Base-by-base conservation (phyloP, 2,329 filamentous ascomycete genomes). In the Westerdykella aurantiaca region DNA sequence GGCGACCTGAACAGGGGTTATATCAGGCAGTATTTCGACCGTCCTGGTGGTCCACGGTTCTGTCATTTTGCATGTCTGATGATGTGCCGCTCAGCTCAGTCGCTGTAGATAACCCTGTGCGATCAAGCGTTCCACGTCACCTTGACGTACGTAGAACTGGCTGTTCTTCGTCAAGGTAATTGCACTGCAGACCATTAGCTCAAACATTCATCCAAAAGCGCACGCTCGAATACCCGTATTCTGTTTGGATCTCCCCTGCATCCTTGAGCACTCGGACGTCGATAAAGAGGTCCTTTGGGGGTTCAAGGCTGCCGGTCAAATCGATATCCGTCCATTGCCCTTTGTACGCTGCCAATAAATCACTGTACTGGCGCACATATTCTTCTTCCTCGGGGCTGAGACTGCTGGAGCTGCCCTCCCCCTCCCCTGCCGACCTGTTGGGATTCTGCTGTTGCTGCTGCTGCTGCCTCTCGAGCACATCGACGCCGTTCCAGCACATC, bases 311-410 rank as follows among this genome's bases (percentile, higher is more conserved):
- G 25, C 93, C 93, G 2, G 93, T 96, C 43, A 98, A 73, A 68
- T 98, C 93, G 53, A 98, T 86, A 64, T 98, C 93, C 16, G 91
- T 97, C 91, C 91, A 98, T 60, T 95, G 89, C 1, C 93, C 93
- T 67, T 98, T 98, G 69, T 94, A 96, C 2, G 89, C 88, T n/a
- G 91, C 88, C 43, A 98, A 72, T 53, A 98, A 74, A 60, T 98
- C 90, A 52, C 85, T 84, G 63, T 96, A 98, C 60, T 90, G 85
- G 47, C 91, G 79, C 45, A 95, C 86, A 61, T 96, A 98, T 57
- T 97, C 93, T 67, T 96, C 90, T 67, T 98, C 93, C 64, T 97
- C 91, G 0, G 93, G 90, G 58, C 89, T 95, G 46, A 97, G 72
- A 58, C 86, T 91, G 72, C 84, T 91, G 46, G 82, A 67, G 34